Evolutionary conservation across 2,329 filamentous ascomycete genomes (phyloP), one percentile per base, ranked within the genome.

Genomic region (Pestalotiopsis fici): DNA sequence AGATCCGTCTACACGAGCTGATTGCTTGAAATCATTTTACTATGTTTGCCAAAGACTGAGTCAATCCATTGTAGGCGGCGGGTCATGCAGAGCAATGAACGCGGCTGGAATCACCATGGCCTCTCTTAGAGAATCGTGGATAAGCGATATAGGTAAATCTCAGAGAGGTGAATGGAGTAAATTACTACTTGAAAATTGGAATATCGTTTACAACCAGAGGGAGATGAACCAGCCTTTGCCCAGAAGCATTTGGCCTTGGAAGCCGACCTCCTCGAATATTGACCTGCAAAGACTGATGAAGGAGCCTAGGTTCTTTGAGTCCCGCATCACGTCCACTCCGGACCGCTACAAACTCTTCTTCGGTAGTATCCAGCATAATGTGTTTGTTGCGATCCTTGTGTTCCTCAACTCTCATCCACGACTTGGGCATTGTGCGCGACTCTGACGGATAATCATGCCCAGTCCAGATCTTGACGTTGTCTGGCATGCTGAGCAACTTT

Each of bases 371-470:
- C 1, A 82, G 79, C 25, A 78, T 80, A 2, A 88, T 71, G 69
- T 88, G 86, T 67, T 82, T 84, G 67, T 88, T 88, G 12, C 77
- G 69, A 39, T 71, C 67, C n/a, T 72, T 78, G 35, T 88, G 86
- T 6, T 84, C 80, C 1, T 70, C 70, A 0, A 88, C 85, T 0
- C 77, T 86, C 69, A 82, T 76, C 35, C 73, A 85, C 0, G 85
- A 74, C 0, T 80, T 67, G 0, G 84, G 80, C 0, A 69, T 74
- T 0, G 67, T 66, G 3, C 83, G 78, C 0, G 64, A 72, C 1
- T 72, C 74, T 27, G 61, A 57, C 3, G 86, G 84, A 67, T 88
- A 88, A 69, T 88, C 86, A 66, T 88, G 86, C 0, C 86, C 86
- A 0, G 82, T 84, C 81, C 85, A 88, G 57, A 88, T 80, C 61